Base-by-base conservation (phyloP, 2,329 filamentous ascomycete species). In the Macroventuria anomochaeta region DNA sequence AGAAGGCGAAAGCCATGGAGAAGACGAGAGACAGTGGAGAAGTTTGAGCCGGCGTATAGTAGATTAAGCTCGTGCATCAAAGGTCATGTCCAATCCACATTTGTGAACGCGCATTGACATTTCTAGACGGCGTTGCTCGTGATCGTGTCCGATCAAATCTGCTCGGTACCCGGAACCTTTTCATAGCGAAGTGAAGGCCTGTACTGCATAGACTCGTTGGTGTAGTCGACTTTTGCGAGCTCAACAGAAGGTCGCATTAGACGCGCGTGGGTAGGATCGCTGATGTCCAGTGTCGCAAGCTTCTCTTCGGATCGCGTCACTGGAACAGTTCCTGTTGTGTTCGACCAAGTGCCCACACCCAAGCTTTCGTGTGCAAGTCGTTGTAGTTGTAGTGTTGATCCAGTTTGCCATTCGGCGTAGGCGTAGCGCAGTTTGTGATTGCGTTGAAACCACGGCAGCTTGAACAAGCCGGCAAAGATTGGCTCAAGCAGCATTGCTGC, bases 301-400 rank as follows among this genome's bases (percentile, higher is more conserved):
- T 21, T 25, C 12, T 62, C 57, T 21, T 47, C 52, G 7, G 8
- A 5, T 13, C n/a, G 12, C 1, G 61, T 64, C 2, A 64, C 39
- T 2, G 65, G 65, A 0, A 65, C 44, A 8, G 37, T 28, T 11
- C 29, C 42, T 2, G 34, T 39, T 1, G 54, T 26, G 3, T 46
- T 41, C 3, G 49, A 56, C 65, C 65, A 68, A 7, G 40, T 58
- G 8, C 65, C 65, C 2, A 49, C 18, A 2, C 58, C 59, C 5
- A 63, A 8, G 10, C 32, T 44, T 40, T 68, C 63, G 28, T 67
- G 58, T 2, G 63, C 64, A 12, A 65, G 46, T 12, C 64, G 51
- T 33, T 68, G 65, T 0, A 67, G 42, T 31, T 68, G 63, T 2
- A 66, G 34, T 5, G 55, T 58, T 13, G 61, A 58, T 20, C 57